Evolutionary conservation across 306 rosid genomes (phyloP).

Genomic region (Castanea crenata): DNA sequence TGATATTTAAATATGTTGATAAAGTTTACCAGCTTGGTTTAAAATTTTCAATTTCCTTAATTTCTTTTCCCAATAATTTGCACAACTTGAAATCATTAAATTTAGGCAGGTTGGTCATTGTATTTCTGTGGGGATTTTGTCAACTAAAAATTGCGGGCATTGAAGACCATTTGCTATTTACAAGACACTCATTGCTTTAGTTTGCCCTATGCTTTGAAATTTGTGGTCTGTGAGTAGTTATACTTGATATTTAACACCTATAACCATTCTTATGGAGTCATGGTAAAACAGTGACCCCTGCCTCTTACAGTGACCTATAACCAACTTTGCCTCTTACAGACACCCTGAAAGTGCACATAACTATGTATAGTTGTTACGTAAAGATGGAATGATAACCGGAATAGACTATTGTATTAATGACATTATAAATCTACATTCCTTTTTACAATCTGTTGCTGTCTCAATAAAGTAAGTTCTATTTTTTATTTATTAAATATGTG

Average conservation of each 20-base stretch:
- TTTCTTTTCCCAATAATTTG: background rate
- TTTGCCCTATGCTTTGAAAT: too few relatives aligned
- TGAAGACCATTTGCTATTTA: background rate
- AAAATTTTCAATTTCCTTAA: background rate
- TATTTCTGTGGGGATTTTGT: background rate
- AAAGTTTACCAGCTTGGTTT: background rate
- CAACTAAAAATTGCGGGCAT: background rate
- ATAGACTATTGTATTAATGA: background rate
- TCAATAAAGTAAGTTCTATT: background rate
- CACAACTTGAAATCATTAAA: background rate
- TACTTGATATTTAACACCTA: background rate
- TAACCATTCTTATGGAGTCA: background rate
- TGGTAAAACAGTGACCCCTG: background rate
- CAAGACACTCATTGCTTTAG: background rate
- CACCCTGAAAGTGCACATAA: background rate
- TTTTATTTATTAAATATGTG: background rate
- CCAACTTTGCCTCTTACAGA: background rate
- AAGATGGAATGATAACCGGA: background rate
- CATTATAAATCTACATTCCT: background rate
- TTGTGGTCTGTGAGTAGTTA: background rate
- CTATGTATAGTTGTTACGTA: background rate
- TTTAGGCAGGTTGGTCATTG: background rate
- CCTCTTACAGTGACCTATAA: too few relatives aligned
- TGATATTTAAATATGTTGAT: background rate
- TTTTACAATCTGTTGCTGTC: background rate